Base-by-base conservation (phyloP, 2,329 filamentous ascomycete species). In the Periconia sp. region DNA sequence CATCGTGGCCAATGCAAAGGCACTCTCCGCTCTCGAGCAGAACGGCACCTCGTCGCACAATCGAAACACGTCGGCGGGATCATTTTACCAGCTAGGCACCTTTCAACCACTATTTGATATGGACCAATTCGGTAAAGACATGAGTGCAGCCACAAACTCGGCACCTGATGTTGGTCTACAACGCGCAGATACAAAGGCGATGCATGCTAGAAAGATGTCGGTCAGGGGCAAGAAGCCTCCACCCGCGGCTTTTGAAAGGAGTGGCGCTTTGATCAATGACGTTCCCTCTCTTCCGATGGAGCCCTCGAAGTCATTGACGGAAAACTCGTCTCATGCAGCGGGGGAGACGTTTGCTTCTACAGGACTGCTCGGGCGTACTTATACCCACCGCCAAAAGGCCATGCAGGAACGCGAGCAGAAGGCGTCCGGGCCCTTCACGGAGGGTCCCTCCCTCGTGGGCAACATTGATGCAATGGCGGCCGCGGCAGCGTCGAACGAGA, bases 21-120 rank as follows among this genome's bases (percentile, higher is more conserved):
- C 46, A 2, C 35, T 45, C 17, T 65, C 64, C 3, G 57, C 49
- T 15, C 53, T 56, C 17, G 63, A 60, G 15, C 49, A 57, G 15
- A 55, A 54, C 18, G 51, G 49, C 11, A 40, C 51, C 27, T 49
- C 65, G 6, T 58, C 63, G n/a, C 70, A 72, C 51, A 55, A 57
- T 7, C 63, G 70, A 27, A 65, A 62, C 42, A 59, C 67, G 41
- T 79, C 77, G 11, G 69, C 74, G 27, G 74, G 79, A 71, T 62
- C 83, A 76, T 50, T 89, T 80, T 79, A 85, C 76, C 63, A 87
- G 54, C 67, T 90, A 48, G 88, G 87, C 6, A 81, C 83, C 1
- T 89, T 89, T 70, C 80, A 85, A 59, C 88, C 90, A 1, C 73
- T 92, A 3, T 71, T 92, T 9, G 85, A 91, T 55, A 74, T 86